Conservation (phyloP, 768 basidiomycete species). For the Hypsizygus marmoreus region DNA sequence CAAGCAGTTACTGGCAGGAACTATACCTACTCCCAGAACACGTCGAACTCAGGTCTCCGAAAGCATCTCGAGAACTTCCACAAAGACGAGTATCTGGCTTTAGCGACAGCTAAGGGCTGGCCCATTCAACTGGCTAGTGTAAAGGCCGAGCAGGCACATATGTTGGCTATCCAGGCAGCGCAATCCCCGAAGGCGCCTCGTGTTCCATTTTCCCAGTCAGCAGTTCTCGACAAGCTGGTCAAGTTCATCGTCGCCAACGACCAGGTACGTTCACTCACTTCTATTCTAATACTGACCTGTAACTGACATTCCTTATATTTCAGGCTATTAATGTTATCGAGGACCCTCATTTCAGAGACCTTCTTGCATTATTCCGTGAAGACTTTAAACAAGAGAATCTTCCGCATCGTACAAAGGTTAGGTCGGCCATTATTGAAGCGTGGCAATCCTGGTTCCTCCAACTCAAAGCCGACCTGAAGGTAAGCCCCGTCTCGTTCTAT, state of each 20-base stretch:
- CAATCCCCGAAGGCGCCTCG: neutral
- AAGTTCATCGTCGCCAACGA: no score
- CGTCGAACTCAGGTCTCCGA: neutral
- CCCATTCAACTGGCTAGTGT: neutral
- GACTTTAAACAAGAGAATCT: conserved; percentile 25
- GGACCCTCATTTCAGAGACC: conserved; percentile 23
- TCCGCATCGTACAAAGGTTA: conserved; percentile 24
- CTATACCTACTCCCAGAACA: neutral
- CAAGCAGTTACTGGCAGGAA: neutral
- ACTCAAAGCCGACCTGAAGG: conserved; percentile 23
- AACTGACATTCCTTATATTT: neutral
- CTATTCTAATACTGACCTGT: neutral
- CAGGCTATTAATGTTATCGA: conserved; percentile 31
- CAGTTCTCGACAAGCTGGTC: no score
- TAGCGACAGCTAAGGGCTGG: no score
- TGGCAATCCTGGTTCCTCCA: conserved; percentile 23
- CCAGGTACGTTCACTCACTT: conserved; percentile 1
- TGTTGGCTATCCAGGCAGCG: neutral
- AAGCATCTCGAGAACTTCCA: neutral
- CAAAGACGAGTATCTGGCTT: neutral
- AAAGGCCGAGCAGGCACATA: neutral
- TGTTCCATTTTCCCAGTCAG: neutral
- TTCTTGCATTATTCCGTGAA: conserved; percentile 23
- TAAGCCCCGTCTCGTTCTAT: no score
- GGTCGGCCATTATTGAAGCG: conserved; percentile 18